phyloP scores from a whole-genome alignment of 73 alveolate genomes.

The Paramecium primaurelia region DNA sequence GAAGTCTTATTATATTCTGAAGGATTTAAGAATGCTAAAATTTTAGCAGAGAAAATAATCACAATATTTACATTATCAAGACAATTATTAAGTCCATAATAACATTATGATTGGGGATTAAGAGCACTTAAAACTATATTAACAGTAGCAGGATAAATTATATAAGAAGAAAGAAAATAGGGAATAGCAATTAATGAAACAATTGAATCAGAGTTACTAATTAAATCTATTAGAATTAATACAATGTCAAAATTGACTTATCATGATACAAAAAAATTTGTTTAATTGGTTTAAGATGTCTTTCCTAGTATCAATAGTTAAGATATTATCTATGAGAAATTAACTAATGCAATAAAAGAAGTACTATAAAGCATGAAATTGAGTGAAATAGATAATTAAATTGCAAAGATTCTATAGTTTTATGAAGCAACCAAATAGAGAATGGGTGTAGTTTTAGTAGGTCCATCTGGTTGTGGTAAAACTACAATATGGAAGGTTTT shows the following conservation, averaged over 20 bases:
- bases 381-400: slow-evolving; percentile 92
- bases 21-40: slow-evolving; percentile 94
- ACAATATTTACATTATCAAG: slow-evolving; percentile 95
- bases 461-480: slow-evolving; percentile 99
- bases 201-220: slow-evolving; percentile 85
- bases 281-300: slow-evolving; percentile 87
- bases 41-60: slow-evolving; percentile 91
- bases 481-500: slow-evolving; percentile 99
- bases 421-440: slow-evolving; percentile 99
- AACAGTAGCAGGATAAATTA: slow-evolving; percentile 98
- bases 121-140: slow-evolving; percentile 99
- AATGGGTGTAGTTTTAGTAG: slow-evolving; percentile 99
- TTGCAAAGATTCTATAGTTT: slow-evolving; percentile 96
- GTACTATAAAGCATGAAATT: slow-evolving; percentile 86
- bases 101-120: slow-evolving; percentile 99
- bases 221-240: slow-evolving; percentile 97
- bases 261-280: slow-evolving; percentile 95
- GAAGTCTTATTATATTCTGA: slow-evolving; percentile 99
- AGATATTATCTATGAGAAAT: slow-evolving; percentile 97
- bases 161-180: slow-evolving; percentile 90
- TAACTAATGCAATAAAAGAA: slow-evolving; percentile 93
- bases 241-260: slow-evolving; percentile 98
- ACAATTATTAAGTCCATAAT: slow-evolving; percentile 95
- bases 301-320: slow-evolving; percentile 93
- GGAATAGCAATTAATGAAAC: slow-evolving; percentile 72